These are phyloP conservation scores for Coemansia erecta DNA, from an alignment of 192 early-diverging fungal species.

Conservation along the genomic window DNA sequence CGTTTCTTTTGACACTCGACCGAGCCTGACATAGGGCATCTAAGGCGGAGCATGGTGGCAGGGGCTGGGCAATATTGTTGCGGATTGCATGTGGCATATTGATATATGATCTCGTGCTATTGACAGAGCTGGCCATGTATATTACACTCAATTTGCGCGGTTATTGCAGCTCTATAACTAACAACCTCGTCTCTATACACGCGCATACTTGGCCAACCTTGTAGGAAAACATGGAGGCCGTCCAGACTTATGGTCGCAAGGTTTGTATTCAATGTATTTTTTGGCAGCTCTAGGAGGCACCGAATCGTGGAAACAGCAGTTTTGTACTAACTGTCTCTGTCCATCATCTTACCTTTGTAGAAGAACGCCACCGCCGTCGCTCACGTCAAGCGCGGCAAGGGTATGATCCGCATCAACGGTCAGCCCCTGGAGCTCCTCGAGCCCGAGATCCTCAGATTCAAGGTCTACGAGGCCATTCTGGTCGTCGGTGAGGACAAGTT, in stretches of 20 bases:
- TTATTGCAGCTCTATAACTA: background rate
- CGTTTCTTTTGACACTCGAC: too few species aligned
- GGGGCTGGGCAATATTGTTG: too few species aligned
- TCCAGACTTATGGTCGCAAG: conserved; percentile 56
- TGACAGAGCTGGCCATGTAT: too few species aligned
- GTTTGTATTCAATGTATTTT: conserved; percentile 9
- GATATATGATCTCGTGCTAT: too few species aligned
- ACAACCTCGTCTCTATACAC: background rate
- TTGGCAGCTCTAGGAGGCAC: background rate
- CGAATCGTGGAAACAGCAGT: too few species aligned
- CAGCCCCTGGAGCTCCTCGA: conserved; percentile 93
- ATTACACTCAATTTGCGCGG: too few species aligned
- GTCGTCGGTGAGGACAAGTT: conserved; percentile 96
- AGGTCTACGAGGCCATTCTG: conserved; percentile 98
- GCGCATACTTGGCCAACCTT: background rate
- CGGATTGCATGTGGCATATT: too few species aligned
- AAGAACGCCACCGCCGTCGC: conserved; percentile 99
- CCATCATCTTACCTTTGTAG: conserved; percentile 35
- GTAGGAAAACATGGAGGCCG: conserved; percentile 55
- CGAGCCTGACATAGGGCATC: too few species aligned
- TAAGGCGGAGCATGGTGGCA: too few species aligned
- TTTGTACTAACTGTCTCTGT: background rate
- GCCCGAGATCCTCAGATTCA: conserved; percentile 95
- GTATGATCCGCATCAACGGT: conserved; percentile 97
- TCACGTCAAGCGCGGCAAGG: conserved; percentile 96